Evolutionary conservation across 164 flowering plant genomes (phyloP).

Genomic region (Annona squamosa): DNA sequence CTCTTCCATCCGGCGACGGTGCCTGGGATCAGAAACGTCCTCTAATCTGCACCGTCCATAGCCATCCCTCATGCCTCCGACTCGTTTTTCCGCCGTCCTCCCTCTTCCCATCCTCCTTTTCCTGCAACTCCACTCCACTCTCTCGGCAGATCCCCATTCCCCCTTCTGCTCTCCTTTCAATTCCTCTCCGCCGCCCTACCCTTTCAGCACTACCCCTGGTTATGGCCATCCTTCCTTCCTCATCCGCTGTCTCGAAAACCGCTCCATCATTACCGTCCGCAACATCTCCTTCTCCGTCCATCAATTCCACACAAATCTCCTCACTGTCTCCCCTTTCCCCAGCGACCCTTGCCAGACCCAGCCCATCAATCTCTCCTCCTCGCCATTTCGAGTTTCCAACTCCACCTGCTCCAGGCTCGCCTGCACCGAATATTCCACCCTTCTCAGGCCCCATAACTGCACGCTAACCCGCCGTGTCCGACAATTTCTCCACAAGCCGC

Average conservation of each 20-base stretch:
- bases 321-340: constrained; percentile 34
- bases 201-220: constrained; percentile 51
- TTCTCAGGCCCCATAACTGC: constrained; percentile 33
- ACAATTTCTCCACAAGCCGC: constrained; percentile 38
- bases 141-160: constrained; percentile 11
- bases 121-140: constrained; percentile 32
- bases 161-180: background rate
- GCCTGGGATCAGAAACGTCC: background rate
- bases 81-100: background rate
- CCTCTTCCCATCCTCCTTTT: background rate
- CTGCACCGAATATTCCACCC: constrained; percentile 7
- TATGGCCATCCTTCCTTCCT: constrained; percentile 79
- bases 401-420: constrained; percentile 58
- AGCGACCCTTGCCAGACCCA: background rate
- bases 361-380: constrained; percentile 34
- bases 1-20: too few species aligned
- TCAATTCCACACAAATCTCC: constrained; percentile 36
- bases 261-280: constrained; percentile 49
- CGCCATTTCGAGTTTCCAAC: constrained; percentile 56
- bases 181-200: constrained; percentile 23
- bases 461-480: constrained; percentile 47
- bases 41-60: background rate
- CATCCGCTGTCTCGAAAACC: constrained; percentile 41
- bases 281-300: constrained; percentile 43
- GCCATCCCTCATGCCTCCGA: background rate